Conservation (phyloP, 495 filamentous ascomycete species). For the Endocarpon pusillum region DNA sequence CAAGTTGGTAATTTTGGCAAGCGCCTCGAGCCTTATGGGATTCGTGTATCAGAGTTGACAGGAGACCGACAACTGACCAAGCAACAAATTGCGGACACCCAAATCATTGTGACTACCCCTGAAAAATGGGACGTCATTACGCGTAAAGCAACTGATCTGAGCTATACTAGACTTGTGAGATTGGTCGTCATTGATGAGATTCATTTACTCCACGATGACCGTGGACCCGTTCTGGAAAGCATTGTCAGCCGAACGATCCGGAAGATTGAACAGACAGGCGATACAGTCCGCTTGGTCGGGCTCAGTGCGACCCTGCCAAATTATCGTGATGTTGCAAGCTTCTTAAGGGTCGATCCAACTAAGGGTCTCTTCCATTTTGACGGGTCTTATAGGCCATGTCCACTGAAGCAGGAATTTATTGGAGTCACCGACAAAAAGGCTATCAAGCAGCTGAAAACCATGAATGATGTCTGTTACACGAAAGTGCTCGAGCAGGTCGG, state of each 20-base stretch:
- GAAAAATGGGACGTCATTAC: conserved; percentile 99
- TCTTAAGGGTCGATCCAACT: conserved; percentile 73
- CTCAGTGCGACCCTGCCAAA: conserved; percentile 92
- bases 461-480: conserved; percentile 97
- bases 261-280: conserved; percentile 80
- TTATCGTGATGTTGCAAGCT: conserved; percentile 90
- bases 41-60: conserved; percentile 83
- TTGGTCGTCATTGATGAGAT: conserved; percentile 97
- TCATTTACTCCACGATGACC: conserved; percentile 91
- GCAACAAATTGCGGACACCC: conserved; percentile 92
- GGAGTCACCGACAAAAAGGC: conserved; percentile 95
- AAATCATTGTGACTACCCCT: conserved; percentile 95
- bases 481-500: conserved; percentile 97
- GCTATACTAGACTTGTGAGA: conserved; percentile 90
- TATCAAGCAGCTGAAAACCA: conserved; percentile 96
- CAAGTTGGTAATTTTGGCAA: conserved; percentile 95
- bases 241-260: conserved; percentile 91
- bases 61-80: conserved; percentile 98
- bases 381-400: conserved; percentile 82
- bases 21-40: conserved; percentile 75
- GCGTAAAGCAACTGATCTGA: conserved; percentile 88
- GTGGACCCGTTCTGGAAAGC: conserved; percentile 90
- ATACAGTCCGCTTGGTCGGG: conserved; percentile 78
- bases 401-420: conserved; percentile 90
- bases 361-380: conserved; percentile 95